Conservation (phyloP, 495 filamentous ascomycete genomes). For the Astrothelium macrocarpum region DNA sequence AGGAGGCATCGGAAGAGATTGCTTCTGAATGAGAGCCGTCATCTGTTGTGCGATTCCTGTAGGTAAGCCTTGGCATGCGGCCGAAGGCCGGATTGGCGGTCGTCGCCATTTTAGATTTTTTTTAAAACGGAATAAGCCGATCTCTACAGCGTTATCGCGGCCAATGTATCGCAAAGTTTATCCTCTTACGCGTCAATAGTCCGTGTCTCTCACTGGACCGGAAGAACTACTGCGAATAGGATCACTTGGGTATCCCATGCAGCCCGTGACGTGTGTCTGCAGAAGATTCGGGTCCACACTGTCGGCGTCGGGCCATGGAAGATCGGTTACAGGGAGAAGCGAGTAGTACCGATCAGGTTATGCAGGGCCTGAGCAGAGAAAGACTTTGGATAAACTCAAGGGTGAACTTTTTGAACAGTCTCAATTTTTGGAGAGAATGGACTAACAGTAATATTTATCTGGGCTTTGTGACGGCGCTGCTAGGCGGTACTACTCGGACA, state of each 20-base stretch:
- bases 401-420: background rate
- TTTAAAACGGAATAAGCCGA: background rate
- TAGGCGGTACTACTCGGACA: background rate
- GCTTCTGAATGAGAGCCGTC: background rate
- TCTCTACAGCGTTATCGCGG: background rate
- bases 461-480: background rate
- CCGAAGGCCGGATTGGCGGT: background rate
- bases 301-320: background rate
- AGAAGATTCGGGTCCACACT: background rate
- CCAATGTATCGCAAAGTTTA: background rate
- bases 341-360: background rate
- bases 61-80: constrained; percentile 20
- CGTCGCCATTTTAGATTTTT: background rate
- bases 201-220: background rate
- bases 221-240: background rate
- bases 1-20: background rate
- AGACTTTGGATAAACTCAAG: no score
- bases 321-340: background rate
- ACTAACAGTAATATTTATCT: background rate
- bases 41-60: constrained; percentile 16
- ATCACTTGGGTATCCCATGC: background rate
- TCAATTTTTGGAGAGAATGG: background rate
- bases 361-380: background rate
- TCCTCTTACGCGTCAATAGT: background rate
- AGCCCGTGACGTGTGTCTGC: background rate